Percentiles rank a stretch among this genome's conserved stretches.
These are phyloP conservation scores for Ophiocordyceps australis DNA, from an alignment of 2,329 filamentous ascomycete species.

Conservation along the genomic window DNA sequence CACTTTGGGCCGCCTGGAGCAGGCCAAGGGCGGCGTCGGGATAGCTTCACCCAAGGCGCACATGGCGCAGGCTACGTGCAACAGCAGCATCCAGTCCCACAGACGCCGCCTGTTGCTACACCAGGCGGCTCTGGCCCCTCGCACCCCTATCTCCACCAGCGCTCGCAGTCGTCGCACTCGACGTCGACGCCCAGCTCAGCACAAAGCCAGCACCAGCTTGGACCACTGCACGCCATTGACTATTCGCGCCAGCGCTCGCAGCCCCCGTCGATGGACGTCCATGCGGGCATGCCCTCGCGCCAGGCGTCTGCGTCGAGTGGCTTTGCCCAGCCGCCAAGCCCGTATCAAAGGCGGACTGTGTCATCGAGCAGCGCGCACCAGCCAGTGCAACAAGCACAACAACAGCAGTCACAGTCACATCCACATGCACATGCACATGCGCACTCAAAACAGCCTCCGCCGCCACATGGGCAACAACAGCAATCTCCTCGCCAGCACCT, in stretches of 20 bases:
- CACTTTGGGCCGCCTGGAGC: slow-evolving; percentile 18
- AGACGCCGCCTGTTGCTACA: slow-evolving; percentile 29
- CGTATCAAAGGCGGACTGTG: slow-evolving; percentile 34
- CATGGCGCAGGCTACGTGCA: slow-evolving; percentile 13
- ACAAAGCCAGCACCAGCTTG: slow-evolving; percentile 37
- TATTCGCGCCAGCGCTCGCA: slow-evolving; percentile 42
- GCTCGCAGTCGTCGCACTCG: slow-evolving; percentile 40
- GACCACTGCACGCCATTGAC: slow-evolving; percentile 28
- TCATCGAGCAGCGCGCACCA: slow-evolving; percentile 10
- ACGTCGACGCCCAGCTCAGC: slow-evolving; percentile 41
- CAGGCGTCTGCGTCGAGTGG: slow-evolving; percentile 21
- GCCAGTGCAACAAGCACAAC: slow-evolving; percentile 15
- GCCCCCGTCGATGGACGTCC: too few relatives aligned
- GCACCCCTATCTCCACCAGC: slow-evolving; percentile 22
- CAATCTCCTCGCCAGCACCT: too few relatives aligned
- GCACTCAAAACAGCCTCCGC: too few relatives aligned
- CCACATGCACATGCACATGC: too few relatives aligned
- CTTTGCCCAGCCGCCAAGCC: slow-evolving; percentile 34
- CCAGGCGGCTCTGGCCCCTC: slow-evolving; percentile 14
- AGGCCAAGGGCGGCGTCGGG: slow-evolving; percentile 11
- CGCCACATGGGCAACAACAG: too few relatives aligned
- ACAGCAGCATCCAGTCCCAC: slow-evolving; percentile 24
- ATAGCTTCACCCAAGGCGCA: background rate
- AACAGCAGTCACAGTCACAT: too few relatives aligned
- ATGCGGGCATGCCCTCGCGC: too few relatives aligned